These are phyloP conservation scores for Polytrichum commune DNA, from an alignment of 225 moss, liverwort and hornwort species.

Conservation along the genomic window DNA sequence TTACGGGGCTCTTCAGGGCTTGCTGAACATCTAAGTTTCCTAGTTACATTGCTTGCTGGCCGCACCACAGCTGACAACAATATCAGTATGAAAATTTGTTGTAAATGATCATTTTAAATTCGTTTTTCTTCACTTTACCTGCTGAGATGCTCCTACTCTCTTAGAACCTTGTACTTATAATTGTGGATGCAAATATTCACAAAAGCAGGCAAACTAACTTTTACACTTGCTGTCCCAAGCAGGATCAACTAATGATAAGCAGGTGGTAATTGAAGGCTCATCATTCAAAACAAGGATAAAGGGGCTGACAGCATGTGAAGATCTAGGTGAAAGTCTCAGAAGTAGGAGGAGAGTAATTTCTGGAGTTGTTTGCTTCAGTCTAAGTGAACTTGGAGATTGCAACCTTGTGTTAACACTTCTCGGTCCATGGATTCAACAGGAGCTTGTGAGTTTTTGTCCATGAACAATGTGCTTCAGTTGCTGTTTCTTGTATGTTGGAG, in stretches of 20 bases:
- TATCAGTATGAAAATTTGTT: too few species aligned
- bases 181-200: too few species aligned
- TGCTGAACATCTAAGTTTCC: constrained; percentile 79
- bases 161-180: too few species aligned
- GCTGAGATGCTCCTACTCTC: too few species aligned
- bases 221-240: constrained; percentile 9
- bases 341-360: constrained; percentile 48
- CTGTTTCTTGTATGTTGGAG: neutral
- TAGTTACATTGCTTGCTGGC: constrained; percentile 72
- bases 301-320: constrained; percentile 23
- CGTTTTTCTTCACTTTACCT: too few species aligned
- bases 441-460: constrained; percentile 63
- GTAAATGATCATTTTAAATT: too few species aligned
- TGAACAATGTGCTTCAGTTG: neutral
- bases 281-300: constrained; percentile 36
- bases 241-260: constrained; percentile 24
- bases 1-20: constrained; percentile 64
- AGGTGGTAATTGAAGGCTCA: constrained; percentile 11
- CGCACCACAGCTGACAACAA: constrained; percentile 39
- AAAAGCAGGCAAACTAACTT: neutral
- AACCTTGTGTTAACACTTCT: constrained; percentile 64
- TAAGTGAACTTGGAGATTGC: constrained; percentile 76
- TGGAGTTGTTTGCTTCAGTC: constrained; percentile 69
- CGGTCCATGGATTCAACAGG: constrained; percentile 53
- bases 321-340: constrained; percentile 24